These are phyloP conservation scores for Aulographum hederae DNA, from an alignment of 2,329 filamentous ascomycete genomes.

Conservation along the genomic window DNA sequence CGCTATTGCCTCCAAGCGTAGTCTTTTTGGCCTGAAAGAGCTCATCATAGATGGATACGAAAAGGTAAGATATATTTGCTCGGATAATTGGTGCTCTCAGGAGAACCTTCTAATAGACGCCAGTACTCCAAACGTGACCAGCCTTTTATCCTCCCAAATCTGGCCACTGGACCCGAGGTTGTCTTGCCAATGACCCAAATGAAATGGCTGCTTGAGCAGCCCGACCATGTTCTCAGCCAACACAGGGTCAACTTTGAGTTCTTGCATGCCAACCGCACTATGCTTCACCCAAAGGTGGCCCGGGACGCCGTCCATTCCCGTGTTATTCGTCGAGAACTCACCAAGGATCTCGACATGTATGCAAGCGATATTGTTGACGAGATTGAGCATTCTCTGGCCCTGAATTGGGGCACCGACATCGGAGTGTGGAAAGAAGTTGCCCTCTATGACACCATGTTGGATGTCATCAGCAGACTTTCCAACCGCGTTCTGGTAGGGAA, in stretches of 20 bases:
- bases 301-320: not conserved
- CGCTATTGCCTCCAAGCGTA: not conserved
- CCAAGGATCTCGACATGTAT: not conserved
- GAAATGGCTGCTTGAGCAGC: not conserved
- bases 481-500: slow-evolving; percentile 4
- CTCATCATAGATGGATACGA: slow-evolving; percentile 1
- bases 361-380: not conserved
- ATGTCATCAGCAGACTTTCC: slow-evolving; percentile 3
- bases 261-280: not conserved
- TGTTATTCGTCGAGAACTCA: not conserved
- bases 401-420: not conserved
- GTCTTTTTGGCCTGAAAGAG: slow-evolving; percentile 3
- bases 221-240: not conserved
- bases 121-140: not conserved
- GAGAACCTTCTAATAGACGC: too few species aligned
- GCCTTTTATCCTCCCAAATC: not conserved
- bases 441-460: slow-evolving; percentile 3
- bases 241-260: not conserved
- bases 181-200: not conserved
- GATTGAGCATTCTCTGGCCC: not conserved
- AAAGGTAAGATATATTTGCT: not conserved
- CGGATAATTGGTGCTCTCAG: not conserved
- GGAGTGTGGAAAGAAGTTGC: slow-evolving; percentile 3
- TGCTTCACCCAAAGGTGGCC: not conserved
- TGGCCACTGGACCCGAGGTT: not conserved